Conservation (phyloP, 2,329 filamentous ascomycete genomes). For the Gyromitra esculenta region DNA sequence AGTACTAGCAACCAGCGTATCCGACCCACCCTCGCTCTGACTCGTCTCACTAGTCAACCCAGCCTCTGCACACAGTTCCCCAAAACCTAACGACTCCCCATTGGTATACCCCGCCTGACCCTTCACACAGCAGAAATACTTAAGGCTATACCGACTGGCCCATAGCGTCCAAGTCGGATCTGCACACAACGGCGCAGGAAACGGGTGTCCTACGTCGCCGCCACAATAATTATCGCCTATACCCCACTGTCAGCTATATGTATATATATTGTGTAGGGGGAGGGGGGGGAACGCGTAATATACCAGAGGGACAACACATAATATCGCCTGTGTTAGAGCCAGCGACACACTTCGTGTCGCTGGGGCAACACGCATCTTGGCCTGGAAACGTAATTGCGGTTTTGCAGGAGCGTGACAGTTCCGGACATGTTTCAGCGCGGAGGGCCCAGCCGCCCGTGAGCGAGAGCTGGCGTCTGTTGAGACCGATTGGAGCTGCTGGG, state of each 20-base stretch:
- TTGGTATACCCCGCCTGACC: not conserved
- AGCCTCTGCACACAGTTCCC: not conserved
- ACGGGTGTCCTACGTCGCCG: constrained; percentile 4
- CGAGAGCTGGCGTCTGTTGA: constrained; percentile 12
- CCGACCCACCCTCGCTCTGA: not conserved
- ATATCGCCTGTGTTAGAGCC: not conserved
- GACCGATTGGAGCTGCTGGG: not conserved
- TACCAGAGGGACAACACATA: constrained; percentile 21
- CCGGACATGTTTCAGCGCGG: constrained; percentile 9
- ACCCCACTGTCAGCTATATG: not conserved
- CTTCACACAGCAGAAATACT: not conserved
- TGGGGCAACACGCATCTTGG: constrained; percentile 24
- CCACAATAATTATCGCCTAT: not conserved
- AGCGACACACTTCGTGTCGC: not conserved
- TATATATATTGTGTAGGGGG: not conserved
- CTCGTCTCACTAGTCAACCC: constrained; percentile 3
- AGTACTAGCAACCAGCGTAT: constrained; percentile 9
- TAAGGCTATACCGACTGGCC: not conserved
- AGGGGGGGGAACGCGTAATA: not conserved
- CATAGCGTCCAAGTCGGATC: constrained; percentile 23
- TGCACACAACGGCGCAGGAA: constrained; percentile 5
- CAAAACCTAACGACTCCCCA: not conserved
- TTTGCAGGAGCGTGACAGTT: constrained; percentile 1
- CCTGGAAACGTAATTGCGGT: not conserved
- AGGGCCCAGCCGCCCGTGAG: constrained; percentile 30